Conservation (phyloP, 805 yeast genomes). For the Wickerhamomyces chambardii region DNA sequence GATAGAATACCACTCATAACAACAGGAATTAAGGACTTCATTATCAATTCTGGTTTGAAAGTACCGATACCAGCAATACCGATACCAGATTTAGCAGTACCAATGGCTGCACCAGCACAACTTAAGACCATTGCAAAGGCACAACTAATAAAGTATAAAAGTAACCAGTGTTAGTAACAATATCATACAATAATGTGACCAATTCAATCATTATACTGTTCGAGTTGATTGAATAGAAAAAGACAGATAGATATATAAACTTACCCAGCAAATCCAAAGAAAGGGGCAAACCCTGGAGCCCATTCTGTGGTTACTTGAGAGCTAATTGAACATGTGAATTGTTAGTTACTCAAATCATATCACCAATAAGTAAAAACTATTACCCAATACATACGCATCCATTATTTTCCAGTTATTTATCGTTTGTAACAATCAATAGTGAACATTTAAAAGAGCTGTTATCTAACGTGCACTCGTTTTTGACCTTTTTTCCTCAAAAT, state of each 20-base stretch:
- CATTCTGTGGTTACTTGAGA: slow-evolving; percentile 45
- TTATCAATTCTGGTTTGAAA: slow-evolving; percentile 92
- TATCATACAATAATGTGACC: too few species aligned
- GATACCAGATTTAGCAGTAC: slow-evolving; percentile 96
- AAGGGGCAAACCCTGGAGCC: slow-evolving; percentile 91
- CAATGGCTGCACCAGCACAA: slow-evolving; percentile 98
- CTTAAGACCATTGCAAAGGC: slow-evolving; percentile 86
- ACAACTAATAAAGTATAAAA: slow-evolving; percentile 45
- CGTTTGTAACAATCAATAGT: too few species aligned
- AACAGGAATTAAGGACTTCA: slow-evolving; percentile 94
- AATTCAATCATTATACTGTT: too few species aligned
- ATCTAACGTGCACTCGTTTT: too few species aligned
- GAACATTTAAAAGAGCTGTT: too few species aligned
- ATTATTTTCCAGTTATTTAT: too few species aligned
- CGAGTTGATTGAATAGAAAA: not conserved
- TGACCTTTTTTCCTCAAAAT: too few species aligned
- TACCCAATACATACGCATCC: not conserved
- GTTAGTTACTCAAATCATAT: not conserved
- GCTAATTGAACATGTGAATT: slow-evolving; percentile 9
- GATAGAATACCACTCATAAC: slow-evolving; percentile 97
- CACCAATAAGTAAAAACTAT: too few species aligned
- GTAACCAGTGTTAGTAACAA: too few species aligned
- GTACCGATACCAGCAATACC: slow-evolving; percentile 99
- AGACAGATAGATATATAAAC: slow-evolving; percentile 3
- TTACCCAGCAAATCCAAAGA: slow-evolving; percentile 92